Evolutionary conservation across 2,329 filamentous ascomycete species (phyloP), one percentile per base, ranked within the genome.

Genomic region (Ascochyta koolunga): DNA sequence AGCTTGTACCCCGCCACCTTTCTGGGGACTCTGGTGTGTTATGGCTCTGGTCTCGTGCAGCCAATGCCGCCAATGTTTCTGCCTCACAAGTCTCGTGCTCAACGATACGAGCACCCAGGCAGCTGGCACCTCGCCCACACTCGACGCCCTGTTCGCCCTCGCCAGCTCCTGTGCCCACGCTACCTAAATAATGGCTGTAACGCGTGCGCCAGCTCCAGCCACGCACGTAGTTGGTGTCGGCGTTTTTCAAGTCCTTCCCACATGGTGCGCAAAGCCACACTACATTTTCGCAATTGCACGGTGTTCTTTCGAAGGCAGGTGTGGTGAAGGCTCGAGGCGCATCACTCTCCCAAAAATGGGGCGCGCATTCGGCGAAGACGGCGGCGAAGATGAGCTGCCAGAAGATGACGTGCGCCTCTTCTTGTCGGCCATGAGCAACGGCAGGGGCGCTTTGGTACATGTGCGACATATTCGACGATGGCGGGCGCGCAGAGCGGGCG

Each of bases 191-290:
- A 15, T 81, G 82, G 32, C 88, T 88, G 72, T 96, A 97, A 21
- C 91, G 86, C 35, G 86, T 90, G 44, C 93, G 87, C 93, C 93
- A 97, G 58, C 86, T 89, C 92, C 93, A 97, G 49, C 93, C 90
- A 4, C 83, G 80, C 37, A 80, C 73, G 66, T 88, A 87, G 13
- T 80, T 83, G 5, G 79, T 83, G 60, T 88, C 85, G 11, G 77
- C 77, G 29, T 78, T 79, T 21, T 84, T 80, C 46, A 96, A 86
- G 49, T 85, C 84, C 57, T 88, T 85, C 1, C 92, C 91, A 64
- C 93, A 97, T 1, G 89, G 86, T 59, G 89, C 86, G 74, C 93
- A 98, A 22, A 97, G 85, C 89, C 91, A 97, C 40, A 96, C 86
- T 4, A 83, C 83, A 9, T 83, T 76, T 32, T 77, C 74, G 61